Percentiles rank a stretch among this genome's conserved stretches.
phyloP scores from a whole-genome alignment of 129 eudicot species.

The Daucus carota region DNA sequence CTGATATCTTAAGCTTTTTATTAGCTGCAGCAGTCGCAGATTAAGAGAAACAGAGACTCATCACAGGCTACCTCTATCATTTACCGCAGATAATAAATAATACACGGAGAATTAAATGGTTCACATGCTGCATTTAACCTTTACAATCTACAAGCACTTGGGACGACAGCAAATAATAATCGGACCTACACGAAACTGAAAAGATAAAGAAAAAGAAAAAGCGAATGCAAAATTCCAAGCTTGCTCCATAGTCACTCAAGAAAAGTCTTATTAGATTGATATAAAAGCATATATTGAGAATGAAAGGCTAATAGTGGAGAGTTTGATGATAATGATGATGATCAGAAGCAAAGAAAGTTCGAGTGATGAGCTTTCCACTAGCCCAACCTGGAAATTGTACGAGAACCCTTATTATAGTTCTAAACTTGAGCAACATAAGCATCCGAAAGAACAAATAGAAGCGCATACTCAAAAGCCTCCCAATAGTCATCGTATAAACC shows the following conservation, averaged over 20 bases:
- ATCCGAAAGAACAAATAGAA: conserved; percentile 5
- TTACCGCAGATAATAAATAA: conserved; percentile 1
- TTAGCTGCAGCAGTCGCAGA: background rate
- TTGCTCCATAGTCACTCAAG: conserved; percentile 12
- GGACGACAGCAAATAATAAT: conserved; percentile 1
- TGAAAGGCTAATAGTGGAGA: conserved; percentile 32
- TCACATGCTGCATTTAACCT: conserved; percentile 26
- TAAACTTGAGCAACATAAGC: conserved; percentile 22
- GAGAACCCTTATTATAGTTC: conserved; percentile 69
- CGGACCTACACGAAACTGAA: conserved; percentile 32
- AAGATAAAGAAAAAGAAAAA: conserved; percentile 33
- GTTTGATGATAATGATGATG: conserved; percentile 51
- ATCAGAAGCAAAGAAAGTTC: conserved; percentile 40
- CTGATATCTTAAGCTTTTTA: background rate
- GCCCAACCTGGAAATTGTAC: conserved; percentile 86
- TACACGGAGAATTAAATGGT: background rate
- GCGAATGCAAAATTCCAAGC: background rate
- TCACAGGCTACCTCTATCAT: conserved; percentile 10
- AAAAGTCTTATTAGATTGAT: conserved; percentile 22
- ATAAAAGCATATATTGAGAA: conserved; percentile 4
- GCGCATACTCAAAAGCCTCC: conserved; percentile 18
- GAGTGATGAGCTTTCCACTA: conserved; percentile 30
- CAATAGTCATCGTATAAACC: conserved; percentile 48
- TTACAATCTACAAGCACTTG: conserved; percentile 33
- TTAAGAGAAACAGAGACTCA: background rate